These are phyloP conservation scores for Saccharomyces paradoxus DNA, from an alignment of 805 yeast species.

Conservation along the genomic window DNA sequence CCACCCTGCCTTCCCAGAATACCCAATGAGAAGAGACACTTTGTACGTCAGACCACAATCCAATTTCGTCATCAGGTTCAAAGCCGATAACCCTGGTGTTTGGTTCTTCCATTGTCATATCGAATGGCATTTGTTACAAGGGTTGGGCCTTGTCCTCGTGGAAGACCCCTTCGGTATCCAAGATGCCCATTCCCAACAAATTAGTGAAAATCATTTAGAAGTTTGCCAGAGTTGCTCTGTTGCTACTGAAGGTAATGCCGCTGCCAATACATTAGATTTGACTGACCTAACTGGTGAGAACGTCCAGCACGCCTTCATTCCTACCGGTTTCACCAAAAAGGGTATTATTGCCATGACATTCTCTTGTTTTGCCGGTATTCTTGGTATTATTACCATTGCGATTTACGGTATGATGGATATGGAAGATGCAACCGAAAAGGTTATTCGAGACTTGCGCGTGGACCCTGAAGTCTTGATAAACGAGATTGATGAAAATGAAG, in stretches of 20 bases:
- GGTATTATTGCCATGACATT: constrained; percentile 93
- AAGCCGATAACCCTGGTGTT: constrained; percentile 93
- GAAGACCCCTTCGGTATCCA: constrained; percentile 78
- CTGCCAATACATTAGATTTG: constrained; percentile 60
- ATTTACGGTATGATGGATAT: constrained; percentile 83
- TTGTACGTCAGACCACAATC: constrained; percentile 76
- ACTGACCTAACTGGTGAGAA: constrained; percentile 69
- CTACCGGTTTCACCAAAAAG: constrained; percentile 85
- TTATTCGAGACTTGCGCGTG: constrained; percentile 44
- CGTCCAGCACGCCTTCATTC: constrained; percentile 57
- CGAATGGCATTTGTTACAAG: constrained; percentile 97
- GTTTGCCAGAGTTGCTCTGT: constrained; percentile 55
- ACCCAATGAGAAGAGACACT: constrained; percentile 81
- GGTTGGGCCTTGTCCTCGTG: constrained; percentile 69
- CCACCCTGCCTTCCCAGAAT: constrained; percentile 49
- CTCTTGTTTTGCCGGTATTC: constrained; percentile 75
- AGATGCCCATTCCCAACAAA: constrained; percentile 40
- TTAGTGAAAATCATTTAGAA: constrained; percentile 52
- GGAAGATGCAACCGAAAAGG: constrained; percentile 55
- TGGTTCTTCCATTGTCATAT: constrained; percentile 99
- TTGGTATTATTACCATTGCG: constrained; percentile 71
- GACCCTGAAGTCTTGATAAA: constrained; percentile 36
- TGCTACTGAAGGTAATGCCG: constrained; percentile 73
- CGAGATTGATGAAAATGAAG: constrained; percentile 11
- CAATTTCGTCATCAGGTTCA: constrained; percentile 76